A percentile compares a stretch with the other conserved stretches of the same genome.
Evolutionary conservation across 1,284 basidiomycete species (phyloP).

Genomic region (Ceratobasidium sp.): DNA sequence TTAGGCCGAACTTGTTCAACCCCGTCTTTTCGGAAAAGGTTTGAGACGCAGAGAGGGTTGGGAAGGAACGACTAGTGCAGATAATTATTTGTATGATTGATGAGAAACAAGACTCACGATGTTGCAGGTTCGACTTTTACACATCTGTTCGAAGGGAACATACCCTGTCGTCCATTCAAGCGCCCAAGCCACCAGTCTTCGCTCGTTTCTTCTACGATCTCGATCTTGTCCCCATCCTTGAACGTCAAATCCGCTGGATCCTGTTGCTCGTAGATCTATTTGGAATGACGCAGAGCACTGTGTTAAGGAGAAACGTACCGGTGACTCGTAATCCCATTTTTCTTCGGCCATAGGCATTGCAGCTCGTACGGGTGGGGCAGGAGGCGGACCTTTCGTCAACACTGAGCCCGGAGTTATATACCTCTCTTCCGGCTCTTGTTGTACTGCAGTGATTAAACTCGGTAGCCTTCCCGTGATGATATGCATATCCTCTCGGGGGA

Average conservation of each 20-base stretch:
- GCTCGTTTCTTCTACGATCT: no score
- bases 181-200: slow-evolving; percentile 67
- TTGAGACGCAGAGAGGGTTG: slow-evolving; percentile 34
- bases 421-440: background rate
- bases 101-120: background rate
- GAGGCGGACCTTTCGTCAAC: background rate
- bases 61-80: background rate
- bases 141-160: slow-evolving; percentile 63
- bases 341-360: slow-evolving; percentile 58
- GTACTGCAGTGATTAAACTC: background rate
- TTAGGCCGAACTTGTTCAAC: slow-evolving; percentile 5
- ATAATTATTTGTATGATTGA: no score
- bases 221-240: slow-evolving; percentile 63
- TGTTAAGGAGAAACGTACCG: slow-evolving; percentile 52
- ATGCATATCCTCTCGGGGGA: background rate
- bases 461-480: slow-evolving; percentile 9
- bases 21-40: slow-evolving; percentile 38
- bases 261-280: background rate
- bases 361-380: slow-evolving; percentile 46
- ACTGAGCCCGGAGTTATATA: background rate
- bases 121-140: background rate
- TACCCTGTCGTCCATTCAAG: slow-evolving; percentile 62
- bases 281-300: background rate
- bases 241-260: slow-evolving; percentile 68
- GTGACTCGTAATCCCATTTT: slow-evolving; percentile 70